Evolutionary conservation across 345 rosid genomes (phyloP), one percentile per base, ranked within the genome.

Genomic region (Eucalyptus curtisii): DNA sequence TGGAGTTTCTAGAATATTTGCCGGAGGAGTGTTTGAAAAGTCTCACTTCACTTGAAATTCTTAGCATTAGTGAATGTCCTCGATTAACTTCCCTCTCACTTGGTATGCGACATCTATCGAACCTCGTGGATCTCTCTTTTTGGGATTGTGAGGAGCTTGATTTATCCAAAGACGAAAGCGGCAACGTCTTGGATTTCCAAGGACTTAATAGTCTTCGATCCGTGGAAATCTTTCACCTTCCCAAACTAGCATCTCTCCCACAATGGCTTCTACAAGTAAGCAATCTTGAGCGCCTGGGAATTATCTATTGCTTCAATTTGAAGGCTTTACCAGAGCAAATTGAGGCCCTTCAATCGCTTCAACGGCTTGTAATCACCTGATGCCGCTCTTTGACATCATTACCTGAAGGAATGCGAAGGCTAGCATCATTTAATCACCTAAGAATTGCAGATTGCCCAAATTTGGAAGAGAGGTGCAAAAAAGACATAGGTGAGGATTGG

Each of bases 301-400:
- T 55, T 55, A 55, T 55, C 61, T 55, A 55, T 55, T 92, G 92
- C 61, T 91, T 90, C 15, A 33, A 88, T 68, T 88, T 89, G 49
- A 37, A 33, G 86, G 25, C 30, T 49, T 71, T 49, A 33, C 49
- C 68, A 30, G 49, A 88, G 6, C 61, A 53, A 61, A 49, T 88
- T 7, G 25, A 40, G 31, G 61, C 48, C 89, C 86, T 88, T 53
- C 5, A 33, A 3, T 79, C 2, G 4, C 86, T 88, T 31, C 19
- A 50, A 50, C 12, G 8, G 30, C 86, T 79, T 68, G 86, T 50
- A 49, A 50, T 88, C 47, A 49, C 52, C 3, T n/a, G 24, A 0
- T 49, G 66, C 64, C 86, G 37, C 55, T 31, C 57, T 13, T 47
- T 80, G 66, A 52, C 64, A 25, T 37, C 89, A 42, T 27, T 80